phyloP scores from a whole-genome alignment of 306 rosid genomes.

The Lagenaria siceraria region DNA sequence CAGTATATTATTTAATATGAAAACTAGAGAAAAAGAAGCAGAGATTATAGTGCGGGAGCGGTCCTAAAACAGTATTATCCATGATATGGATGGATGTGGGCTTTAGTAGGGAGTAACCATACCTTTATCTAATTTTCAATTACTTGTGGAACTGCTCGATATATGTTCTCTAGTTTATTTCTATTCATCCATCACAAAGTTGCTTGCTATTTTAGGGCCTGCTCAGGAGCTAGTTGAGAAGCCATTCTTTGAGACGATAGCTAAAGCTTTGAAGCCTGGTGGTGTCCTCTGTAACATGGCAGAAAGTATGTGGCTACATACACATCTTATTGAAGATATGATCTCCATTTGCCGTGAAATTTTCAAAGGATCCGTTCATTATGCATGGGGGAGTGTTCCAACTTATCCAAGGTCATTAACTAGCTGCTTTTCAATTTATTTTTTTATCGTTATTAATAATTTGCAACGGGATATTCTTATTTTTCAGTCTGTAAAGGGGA shows the following conservation, averaged over 20 bases:
- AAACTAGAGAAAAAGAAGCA: not conserved
- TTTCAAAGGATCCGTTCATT: slow-evolving; percentile 78
- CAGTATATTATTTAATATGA: not conserved
- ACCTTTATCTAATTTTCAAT: not conserved
- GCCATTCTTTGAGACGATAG: slow-evolving; percentile 81
- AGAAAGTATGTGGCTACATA: slow-evolving; percentile 99
- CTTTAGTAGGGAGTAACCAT: not conserved
- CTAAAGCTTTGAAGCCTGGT: slow-evolving; percentile 81
- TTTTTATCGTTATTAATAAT: not conserved
- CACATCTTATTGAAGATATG: slow-evolving; percentile 87
- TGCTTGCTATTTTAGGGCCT: slow-evolving; percentile 49
- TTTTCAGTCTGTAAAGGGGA: not conserved
- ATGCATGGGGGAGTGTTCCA: slow-evolving; percentile 95
- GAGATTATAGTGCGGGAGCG: not conserved
- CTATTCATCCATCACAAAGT: not conserved
- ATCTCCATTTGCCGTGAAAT: slow-evolving; percentile 53
- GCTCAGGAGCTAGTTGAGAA: slow-evolving; percentile 96
- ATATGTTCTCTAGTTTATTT: not conserved
- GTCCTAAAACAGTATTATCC: not conserved
- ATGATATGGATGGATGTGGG: not conserved
- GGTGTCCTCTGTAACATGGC: slow-evolving; percentile 98
- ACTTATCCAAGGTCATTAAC: slow-evolving; percentile 53
- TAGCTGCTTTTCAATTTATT: not conserved
- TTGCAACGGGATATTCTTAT: not conserved
- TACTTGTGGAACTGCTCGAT: too few relatives aligned